Percentiles rank a stretch among this genome's conserved stretches.
phyloP scores from a whole-genome alignment of 257 asterid species.

The Scutellaria galericulata region DNA sequence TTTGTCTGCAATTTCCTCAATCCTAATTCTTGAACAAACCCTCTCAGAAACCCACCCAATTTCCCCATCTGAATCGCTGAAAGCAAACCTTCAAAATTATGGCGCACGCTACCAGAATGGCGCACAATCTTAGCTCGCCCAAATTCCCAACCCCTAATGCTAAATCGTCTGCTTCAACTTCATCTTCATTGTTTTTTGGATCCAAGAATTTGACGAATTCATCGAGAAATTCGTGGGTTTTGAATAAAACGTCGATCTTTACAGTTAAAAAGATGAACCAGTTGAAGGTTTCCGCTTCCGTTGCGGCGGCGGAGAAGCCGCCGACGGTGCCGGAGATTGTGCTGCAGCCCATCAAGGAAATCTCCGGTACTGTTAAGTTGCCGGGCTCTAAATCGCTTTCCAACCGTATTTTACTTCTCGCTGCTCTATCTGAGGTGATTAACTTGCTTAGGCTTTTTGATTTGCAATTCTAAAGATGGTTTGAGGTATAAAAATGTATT shows the following conservation, averaged over 20 bases:
- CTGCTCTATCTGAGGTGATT: conserved; percentile 92
- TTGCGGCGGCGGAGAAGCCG: conserved; percentile 73
- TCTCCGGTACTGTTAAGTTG: conserved; percentile 90
- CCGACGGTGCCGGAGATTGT: conserved; percentile 84
- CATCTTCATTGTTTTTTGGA: conserved; percentile 59
- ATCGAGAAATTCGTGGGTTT: conserved; percentile 48
- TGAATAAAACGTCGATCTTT: conserved; percentile 55
- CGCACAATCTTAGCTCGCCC: conserved; percentile 54
- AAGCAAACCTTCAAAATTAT: conserved; percentile 17
- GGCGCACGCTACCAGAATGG: conserved; percentile 61
- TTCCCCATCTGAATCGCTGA: conserved; percentile 12
- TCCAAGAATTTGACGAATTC: conserved; percentile 51
- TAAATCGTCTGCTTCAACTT: conserved; percentile 43
- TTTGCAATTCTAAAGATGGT: conserved; percentile 1
- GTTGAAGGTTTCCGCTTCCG: conserved; percentile 66
- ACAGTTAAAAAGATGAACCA: conserved; percentile 36
- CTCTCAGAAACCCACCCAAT: not conserved
- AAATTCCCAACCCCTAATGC: conserved; percentile 46
- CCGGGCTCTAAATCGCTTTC: conserved; percentile 99
- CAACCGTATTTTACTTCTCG: conserved; percentile 93
- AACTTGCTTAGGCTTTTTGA: conserved; percentile 18
- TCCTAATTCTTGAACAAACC: conserved; percentile 19
- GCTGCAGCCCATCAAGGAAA: conserved; percentile 84
- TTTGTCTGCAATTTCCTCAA: not conserved
- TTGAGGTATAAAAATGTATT: not conserved